A percentile compares a stretch with the other conserved stretches of the same genome.
phyloP scores from a whole-genome alignment of 805 yeast species.

The Dipodascus geniculatus region DNA sequence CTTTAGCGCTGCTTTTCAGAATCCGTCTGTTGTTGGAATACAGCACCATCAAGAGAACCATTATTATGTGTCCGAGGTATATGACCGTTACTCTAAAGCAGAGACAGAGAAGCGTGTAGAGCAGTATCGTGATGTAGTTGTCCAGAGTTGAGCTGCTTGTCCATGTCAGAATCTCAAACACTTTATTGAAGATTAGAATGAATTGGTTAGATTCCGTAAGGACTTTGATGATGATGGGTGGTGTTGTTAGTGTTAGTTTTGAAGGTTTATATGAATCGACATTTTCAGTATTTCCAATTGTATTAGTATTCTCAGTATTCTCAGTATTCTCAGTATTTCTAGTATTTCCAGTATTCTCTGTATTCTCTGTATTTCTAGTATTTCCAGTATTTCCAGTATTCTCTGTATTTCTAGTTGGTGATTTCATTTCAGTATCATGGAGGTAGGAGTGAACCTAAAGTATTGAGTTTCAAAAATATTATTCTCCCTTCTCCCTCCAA shows the following conservation, averaged over 20 bases:
- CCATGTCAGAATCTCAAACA: constrained; percentile 76
- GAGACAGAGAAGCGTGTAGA: constrained; percentile 47
- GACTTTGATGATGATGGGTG: constrained; percentile 80
- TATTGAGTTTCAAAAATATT: too few relatives aligned
- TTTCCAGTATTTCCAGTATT: too few relatives aligned
- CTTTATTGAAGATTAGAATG: constrained; percentile 56
- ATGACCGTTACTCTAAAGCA: constrained; percentile 67
- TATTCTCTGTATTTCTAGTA: too few relatives aligned
- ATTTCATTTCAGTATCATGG: too few relatives aligned
- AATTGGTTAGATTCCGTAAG: constrained; percentile 78
- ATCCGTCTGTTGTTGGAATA: constrained; percentile 17
- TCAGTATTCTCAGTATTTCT: too few relatives aligned
- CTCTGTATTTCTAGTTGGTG: too few relatives aligned
- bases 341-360: too few relatives aligned
- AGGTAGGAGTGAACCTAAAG: too few relatives aligned
- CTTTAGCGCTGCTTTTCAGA: constrained; percentile 64
- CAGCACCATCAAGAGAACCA: constrained; percentile 31
- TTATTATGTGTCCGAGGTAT: constrained; percentile 72
- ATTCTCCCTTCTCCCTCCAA: too few relatives aligned
- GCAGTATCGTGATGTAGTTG: constrained; percentile 47
- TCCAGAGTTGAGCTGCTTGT: constrained; percentile 75
- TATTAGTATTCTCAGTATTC: too few relatives aligned
- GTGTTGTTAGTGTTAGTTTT: constrained; percentile 64
- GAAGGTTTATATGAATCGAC: background rate
- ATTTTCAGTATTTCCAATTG: background rate